phyloP scores from a whole-genome alignment of 768 basidiomycete genomes.

The Amanita phalloides region DNA sequence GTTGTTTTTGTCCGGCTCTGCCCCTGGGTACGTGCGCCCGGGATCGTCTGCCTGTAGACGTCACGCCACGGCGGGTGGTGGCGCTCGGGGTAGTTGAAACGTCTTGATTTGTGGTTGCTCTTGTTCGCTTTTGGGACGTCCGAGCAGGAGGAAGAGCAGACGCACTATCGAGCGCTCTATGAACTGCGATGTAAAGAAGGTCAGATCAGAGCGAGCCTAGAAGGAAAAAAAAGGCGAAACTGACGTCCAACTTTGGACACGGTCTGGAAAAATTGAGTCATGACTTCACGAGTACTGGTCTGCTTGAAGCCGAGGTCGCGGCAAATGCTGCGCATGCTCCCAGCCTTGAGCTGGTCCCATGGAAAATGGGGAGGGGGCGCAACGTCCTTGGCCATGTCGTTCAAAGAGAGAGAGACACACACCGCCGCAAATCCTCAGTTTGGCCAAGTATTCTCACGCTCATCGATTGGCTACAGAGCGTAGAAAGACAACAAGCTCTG shows the following conservation, averaged over 20 bases:
- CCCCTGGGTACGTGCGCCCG: not conserved
- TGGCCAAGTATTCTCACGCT: not conserved
- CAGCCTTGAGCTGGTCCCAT: constrained; percentile 3
- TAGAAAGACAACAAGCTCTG: constrained; percentile 21
- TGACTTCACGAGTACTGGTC: not conserved
- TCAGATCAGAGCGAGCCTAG: too few species aligned
- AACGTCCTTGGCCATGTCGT: not conserved
- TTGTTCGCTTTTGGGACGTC: not conserved
- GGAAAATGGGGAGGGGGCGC: not conserved
- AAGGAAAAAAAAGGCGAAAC: not conserved
- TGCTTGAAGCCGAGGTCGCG: constrained; percentile 5
- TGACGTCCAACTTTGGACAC: constrained; percentile 5
- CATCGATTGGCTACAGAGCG: not conserved
- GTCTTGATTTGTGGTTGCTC: not conserved
- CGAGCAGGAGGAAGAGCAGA: not conserved
- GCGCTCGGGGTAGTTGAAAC: not conserved
- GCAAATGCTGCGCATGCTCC: constrained; percentile 3
- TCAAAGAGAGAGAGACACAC: too few species aligned
- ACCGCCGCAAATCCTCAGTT: too few species aligned
- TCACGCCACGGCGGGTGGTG: not conserved
- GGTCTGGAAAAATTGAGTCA: not conserved
- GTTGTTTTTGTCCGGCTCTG: not conserved
- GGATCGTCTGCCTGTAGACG: not conserved
- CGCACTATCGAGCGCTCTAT: not conserved
- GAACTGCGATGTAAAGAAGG: not conserved